A percentile compares a stretch with the other conserved stretches of the same genome.
phyloP scores from a whole-genome alignment of 495 filamentous ascomycete species.

The Beverwykella pulmonaria region DNA sequence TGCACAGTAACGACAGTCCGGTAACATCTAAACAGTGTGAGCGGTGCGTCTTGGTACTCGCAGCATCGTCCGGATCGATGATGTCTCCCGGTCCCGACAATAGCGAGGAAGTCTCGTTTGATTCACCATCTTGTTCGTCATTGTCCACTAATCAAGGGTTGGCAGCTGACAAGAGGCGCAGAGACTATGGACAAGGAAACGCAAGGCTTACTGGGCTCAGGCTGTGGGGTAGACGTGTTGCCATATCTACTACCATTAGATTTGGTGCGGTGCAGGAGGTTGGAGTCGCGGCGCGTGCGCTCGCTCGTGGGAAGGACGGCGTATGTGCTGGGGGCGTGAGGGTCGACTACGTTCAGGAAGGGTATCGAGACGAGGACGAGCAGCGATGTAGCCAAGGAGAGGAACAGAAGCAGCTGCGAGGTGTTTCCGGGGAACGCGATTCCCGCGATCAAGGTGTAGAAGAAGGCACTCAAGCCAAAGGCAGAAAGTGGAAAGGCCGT shows the following conservation, averaged over 20 bases:
- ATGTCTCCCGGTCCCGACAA: slow-evolving; percentile 61
- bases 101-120: slow-evolving; percentile 83
- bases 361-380: slow-evolving; percentile 75
- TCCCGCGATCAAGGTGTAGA: slow-evolving; percentile 80
- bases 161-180: slow-evolving; percentile 31
- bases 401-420: slow-evolving; percentile 72
- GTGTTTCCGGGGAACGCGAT: slow-evolving; percentile 84
- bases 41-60: slow-evolving; percentile 58
- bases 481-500: slow-evolving; percentile 90
- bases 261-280: slow-evolving; percentile 62
- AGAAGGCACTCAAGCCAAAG: slow-evolving; percentile 94
- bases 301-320: slow-evolving; percentile 61
- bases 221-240: slow-evolving; percentile 7
- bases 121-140: slow-evolving; percentile 41
- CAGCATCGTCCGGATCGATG: slow-evolving; percentile 44
- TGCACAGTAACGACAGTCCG: slow-evolving; percentile 74
- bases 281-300: slow-evolving; percentile 54
- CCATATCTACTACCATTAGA: slow-evolving; percentile 53
- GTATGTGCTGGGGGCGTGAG: slow-evolving; percentile 56
- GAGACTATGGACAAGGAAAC: slow-evolving; percentile 17
- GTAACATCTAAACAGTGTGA: slow-evolving; percentile 85
- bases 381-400: slow-evolving; percentile 76
- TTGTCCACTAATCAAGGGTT: slow-evolving; percentile 29
- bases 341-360: slow-evolving; percentile 77
- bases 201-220: slow-evolving; percentile 36